These are phyloP conservation scores for Apiotrichum gamsii DNA, from an alignment of 1,284 basidiomycete genomes.

Conservation along the genomic window DNA sequence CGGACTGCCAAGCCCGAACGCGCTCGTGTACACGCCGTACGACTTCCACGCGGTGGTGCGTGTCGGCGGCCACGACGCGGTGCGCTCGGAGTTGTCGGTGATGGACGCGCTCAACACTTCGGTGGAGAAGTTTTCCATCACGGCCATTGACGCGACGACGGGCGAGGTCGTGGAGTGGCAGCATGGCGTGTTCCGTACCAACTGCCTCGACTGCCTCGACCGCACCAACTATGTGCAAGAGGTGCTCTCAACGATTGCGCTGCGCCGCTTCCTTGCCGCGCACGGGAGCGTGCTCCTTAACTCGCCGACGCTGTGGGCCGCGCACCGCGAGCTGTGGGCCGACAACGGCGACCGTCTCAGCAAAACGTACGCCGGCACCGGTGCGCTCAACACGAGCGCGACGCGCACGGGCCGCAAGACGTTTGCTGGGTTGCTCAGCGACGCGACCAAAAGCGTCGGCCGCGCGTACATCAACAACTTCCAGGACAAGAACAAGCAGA, in stretches of 20 bases:
- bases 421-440: slow-evolving; percentile 80
- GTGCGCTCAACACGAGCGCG: slow-evolving; percentile 90
- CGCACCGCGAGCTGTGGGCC: slow-evolving; percentile 92
- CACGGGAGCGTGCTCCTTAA: slow-evolving; percentile 28
- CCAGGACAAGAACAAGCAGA: slow-evolving; percentile 89
- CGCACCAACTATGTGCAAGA: slow-evolving; percentile 98
- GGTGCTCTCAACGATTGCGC: slow-evolving; percentile 68
- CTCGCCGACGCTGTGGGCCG: slow-evolving; percentile 61
- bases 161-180: slow-evolving; percentile 73
- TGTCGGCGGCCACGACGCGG: slow-evolving; percentile 80
- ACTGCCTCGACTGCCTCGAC: slow-evolving; percentile 94
- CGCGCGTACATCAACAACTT: slow-evolving; percentile 98
- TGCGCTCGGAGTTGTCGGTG: slow-evolving; percentile 69
- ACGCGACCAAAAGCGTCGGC: slow-evolving; percentile 89
- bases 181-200: slow-evolving; percentile 84
- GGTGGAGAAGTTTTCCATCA: slow-evolving; percentile 78
- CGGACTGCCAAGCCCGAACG: slow-evolving; percentile 1
- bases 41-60: slow-evolving; percentile 87
- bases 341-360: slow-evolving; percentile 89
- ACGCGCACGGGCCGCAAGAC: slow-evolving; percentile 92
- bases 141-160: slow-evolving; percentile 61
- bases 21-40: slow-evolving; percentile 67
- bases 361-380: slow-evolving; percentile 90
- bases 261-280: slow-evolving; percentile 53
- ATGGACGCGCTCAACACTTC: slow-evolving; percentile 59